Percentiles rank a stretch among this genome's conserved stretches.
These are phyloP conservation scores for Bolboschoenus planiculmis DNA, from an alignment of 176 grass and related monocot genomes.

Conservation along the genomic window DNA sequence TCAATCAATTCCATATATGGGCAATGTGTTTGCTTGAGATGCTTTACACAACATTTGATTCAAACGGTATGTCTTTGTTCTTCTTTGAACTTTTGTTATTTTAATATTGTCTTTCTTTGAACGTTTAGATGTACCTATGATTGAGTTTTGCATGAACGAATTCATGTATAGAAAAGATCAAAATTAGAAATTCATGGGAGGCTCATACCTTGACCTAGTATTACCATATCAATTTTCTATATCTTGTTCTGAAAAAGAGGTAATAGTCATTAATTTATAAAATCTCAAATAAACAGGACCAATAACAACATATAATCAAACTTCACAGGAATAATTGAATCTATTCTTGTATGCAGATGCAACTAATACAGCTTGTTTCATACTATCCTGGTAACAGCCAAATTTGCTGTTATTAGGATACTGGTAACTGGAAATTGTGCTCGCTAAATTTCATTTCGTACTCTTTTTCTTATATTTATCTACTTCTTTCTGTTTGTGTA, in stretches of 20 bases:
- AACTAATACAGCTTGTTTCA: not conserved
- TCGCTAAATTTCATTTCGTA: not conserved
- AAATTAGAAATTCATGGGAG: not conserved
- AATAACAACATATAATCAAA: not conserved
- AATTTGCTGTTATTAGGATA: not conserved
- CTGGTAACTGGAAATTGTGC: constrained; percentile 3
- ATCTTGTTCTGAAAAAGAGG: not conserved
- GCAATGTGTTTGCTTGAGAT: constrained; percentile 72
- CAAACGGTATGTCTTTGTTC: constrained; percentile 38
- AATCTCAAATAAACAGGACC: not conserved
- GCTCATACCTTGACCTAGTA: not conserved
- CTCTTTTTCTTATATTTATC: not conserved
- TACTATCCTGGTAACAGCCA: not conserved
- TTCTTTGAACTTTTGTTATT: not conserved
- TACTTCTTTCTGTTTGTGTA: constrained; percentile 21
- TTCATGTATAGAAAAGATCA: not conserved
- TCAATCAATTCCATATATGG: constrained; percentile 30
- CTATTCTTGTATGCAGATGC: not conserved
- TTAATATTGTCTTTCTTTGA: not conserved
- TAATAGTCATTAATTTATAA: not conserved
- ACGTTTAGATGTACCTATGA: not conserved
- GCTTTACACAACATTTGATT: constrained; percentile 69
- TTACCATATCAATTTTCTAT: constrained; percentile 17
- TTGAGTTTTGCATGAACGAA: not conserved
- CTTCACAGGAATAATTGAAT: not conserved